Evolutionary conservation across 805 yeast genomes (phyloP).

Genomic region (Teunomyces atbi): DNA sequence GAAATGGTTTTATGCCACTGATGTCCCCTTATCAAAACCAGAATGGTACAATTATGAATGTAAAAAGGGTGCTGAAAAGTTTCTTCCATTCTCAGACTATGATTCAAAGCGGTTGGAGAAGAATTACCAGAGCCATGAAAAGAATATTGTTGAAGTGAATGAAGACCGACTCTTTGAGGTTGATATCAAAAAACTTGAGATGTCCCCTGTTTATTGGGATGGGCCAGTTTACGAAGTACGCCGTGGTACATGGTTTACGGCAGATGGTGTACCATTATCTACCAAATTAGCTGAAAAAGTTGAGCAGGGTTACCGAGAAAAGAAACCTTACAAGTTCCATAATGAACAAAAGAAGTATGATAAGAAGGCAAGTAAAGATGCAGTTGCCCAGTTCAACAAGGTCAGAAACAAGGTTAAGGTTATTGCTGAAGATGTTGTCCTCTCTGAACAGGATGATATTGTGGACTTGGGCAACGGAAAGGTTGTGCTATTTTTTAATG

Average conservation of each 20-base stretch:
- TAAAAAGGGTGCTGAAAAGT: conserved; percentile 52
- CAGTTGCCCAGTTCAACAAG: conserved; percentile 19
- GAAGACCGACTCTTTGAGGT: conserved; percentile 82
- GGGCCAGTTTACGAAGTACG: conserved; percentile 84
- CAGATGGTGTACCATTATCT: conserved; percentile 55
- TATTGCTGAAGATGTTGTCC: conserved; percentile 11
- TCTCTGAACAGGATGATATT: conserved; percentile 27
- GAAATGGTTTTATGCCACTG: conserved; percentile 84
- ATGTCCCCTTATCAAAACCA: conserved; percentile 70
- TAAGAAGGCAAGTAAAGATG: conserved; percentile 12
- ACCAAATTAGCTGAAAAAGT: conserved; percentile 51
- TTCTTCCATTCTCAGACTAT: conserved; percentile 59
- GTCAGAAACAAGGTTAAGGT: conserved; percentile 7
- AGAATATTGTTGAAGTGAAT: conserved; percentile 54
- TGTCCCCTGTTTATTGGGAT: conserved; percentile 80
- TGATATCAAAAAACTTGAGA: conserved; percentile 49
- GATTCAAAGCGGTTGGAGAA: conserved; percentile 67
- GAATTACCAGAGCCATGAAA: conserved; percentile 31
- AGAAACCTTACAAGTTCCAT: conserved; percentile 14
- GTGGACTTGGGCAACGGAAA: conserved; percentile 32
- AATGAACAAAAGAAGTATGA: conserved; percentile 1
- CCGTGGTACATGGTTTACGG: conserved; percentile 79
- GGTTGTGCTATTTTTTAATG: conserved; percentile 40
- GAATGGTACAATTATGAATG: conserved; percentile 53
- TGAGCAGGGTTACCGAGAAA: conserved; percentile 51